Evolutionary conservation across 2,329 filamentous ascomycete species (phyloP), one percentile per base, ranked within the genome.

Genomic region (Pezicula neosporulosa): DNA sequence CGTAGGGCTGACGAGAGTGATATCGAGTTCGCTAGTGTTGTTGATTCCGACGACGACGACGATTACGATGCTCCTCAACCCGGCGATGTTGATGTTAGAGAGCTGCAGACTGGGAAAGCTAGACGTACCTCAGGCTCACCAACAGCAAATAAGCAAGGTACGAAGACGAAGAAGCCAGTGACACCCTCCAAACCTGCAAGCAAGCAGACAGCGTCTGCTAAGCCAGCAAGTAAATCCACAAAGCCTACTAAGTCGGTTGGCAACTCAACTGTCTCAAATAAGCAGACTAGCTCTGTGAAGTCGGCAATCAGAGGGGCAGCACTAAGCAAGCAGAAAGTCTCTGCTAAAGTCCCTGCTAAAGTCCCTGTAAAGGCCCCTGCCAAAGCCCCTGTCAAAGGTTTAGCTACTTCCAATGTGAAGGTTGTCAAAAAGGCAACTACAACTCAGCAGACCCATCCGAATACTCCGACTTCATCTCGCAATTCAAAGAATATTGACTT

Each of bases 21-120:
- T 36, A 60, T 60, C 5, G 66, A 68, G 48, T 68, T 67, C 47
- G 59, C 58, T 6, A 67, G 63, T 8, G 66, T 65, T 1, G 56
- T 44, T 15, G 60, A 61, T 12, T 55, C 60, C 13, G 66, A 64
- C 13, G 58, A 37, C 13, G 58, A 37, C 33, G 54, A 56, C 61
- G 64, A 19, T 13, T 65, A 63, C n/a, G 58, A 57, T 36, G 61
- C 60, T 36, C 56, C 53, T 27, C 53, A 59, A 36, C 47, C 48
- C 10, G 55, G n/a, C 15, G 51, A 56, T 44, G 55, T 59, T 28
- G 52, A 59, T 42, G 24, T 43, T n/a, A 50, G 36, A 13, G 60
- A 59, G 44, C 55, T 60, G 21, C 28, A 30, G 21, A 28, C 42
- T 44, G 42, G 21, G 3, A 21, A 27, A 13, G 21, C 42, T 28